Evolutionary conservation across 2,329 filamentous ascomycete genomes (phyloP).

Genomic region (Aspergillus neoniger): DNA sequence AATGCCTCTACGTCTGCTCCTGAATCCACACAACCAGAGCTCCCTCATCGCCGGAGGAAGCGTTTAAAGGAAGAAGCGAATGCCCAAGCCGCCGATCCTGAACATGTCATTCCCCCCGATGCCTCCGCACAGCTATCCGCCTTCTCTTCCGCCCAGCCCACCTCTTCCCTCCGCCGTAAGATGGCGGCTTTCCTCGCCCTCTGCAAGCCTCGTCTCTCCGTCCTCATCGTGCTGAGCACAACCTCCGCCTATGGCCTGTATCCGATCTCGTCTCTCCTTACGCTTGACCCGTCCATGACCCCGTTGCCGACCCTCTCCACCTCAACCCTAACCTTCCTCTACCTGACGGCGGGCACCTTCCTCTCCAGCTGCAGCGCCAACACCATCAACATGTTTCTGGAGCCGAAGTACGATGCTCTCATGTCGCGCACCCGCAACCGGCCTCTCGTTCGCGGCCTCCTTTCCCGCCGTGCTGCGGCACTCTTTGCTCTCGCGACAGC

Average conservation of each 20-base stretch:
- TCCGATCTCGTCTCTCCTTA: conserved; percentile 82
- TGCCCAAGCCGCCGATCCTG: conserved; percentile 23
- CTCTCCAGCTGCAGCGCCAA: conserved; percentile 91
- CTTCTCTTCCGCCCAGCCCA: conserved; percentile 58
- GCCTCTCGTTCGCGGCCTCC: conserved; percentile 78
- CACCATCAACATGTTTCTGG: conserved; percentile 95
- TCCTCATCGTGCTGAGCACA: conserved; percentile 86
- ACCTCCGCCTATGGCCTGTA: conserved; percentile 92
- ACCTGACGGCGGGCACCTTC: conserved; percentile 85
- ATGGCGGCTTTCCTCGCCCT: conserved; percentile 83
- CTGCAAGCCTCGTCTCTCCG: conserved; percentile 90
- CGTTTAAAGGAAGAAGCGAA: conserved; percentile 39
- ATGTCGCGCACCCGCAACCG: conserved; percentile 94
- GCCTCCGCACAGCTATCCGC: conserved; percentile 63
- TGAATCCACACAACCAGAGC: conserved; percentile 30
- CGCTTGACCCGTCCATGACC: conserved; percentile 71
- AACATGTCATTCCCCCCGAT: conserved; percentile 55
- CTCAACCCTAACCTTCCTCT: conserved; percentile 86
- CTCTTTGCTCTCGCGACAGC: conserved; percentile 78
- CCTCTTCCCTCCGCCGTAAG: conserved; percentile 62
- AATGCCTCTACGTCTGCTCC: conserved; percentile 23
- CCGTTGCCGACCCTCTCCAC: conserved; percentile 62
- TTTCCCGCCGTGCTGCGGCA: conserved; percentile 70
- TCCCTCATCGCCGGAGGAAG: conserved; percentile 48
- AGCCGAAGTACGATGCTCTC: conserved; percentile 82